Percentiles rank a stretch among this genome's conserved stretches.
These are phyloP conservation scores for Leptodermis oblonga DNA, from an alignment of 257 asterid species.

Conservation along the genomic window DNA sequence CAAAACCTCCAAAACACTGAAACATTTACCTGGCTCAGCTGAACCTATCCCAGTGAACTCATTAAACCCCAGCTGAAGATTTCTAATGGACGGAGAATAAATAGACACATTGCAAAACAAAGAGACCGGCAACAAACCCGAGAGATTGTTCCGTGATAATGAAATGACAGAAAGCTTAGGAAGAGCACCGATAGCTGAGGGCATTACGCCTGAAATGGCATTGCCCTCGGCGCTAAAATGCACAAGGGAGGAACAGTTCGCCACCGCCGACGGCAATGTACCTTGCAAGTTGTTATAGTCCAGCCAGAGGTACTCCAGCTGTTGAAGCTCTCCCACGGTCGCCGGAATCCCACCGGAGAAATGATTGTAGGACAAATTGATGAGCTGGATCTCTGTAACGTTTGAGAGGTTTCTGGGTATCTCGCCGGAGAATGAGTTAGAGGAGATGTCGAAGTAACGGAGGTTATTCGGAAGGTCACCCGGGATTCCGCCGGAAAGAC, in stretches of 20 bases:
- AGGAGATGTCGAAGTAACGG: constrained; percentile 48
- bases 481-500: constrained; percentile 44
- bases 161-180: constrained; percentile 50
- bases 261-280: constrained; percentile 62
- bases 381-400: constrained; percentile 31
- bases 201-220: constrained; percentile 48
- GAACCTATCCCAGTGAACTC: constrained; percentile 40
- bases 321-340: constrained; percentile 45
- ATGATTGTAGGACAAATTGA: constrained; percentile 47
- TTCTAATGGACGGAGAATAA: constrained; percentile 45
- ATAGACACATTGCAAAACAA: constrained; percentile 51
- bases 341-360: constrained; percentile 59
- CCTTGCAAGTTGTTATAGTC: constrained; percentile 52
- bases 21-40: constrained; percentile 21
- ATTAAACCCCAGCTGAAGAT: constrained; percentile 59
- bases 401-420: constrained; percentile 34
- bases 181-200: constrained; percentile 47
- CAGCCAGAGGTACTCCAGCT: constrained; percentile 53
- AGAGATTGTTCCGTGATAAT: constrained; percentile 43
- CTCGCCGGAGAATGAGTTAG: constrained; percentile 48
- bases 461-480: constrained; percentile 34
- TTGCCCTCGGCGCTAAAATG: constrained; percentile 67
- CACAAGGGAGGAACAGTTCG: constrained; percentile 61
- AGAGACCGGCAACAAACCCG: constrained; percentile 53
- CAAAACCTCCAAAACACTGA: constrained; percentile 48